phyloP scores from a whole-genome alignment of 2,329 filamentous ascomycete species.

The Xylariales sp. region DNA sequence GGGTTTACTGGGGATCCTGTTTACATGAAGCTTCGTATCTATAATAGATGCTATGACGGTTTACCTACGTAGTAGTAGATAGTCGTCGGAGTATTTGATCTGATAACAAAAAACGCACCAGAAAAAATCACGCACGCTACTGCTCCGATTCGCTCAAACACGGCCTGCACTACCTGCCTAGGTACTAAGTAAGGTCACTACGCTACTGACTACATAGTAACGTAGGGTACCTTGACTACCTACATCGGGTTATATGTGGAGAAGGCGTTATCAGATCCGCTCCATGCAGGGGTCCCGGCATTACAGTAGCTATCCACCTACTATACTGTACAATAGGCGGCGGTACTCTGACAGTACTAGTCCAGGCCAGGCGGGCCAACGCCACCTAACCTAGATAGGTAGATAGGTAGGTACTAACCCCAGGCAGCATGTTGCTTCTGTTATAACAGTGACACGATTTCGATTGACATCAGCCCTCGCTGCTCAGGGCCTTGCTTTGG shows the following conservation, averaged over 20 bases:
- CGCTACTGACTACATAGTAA: too few relatives aligned
- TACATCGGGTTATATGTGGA: slow-evolving; percentile 24
- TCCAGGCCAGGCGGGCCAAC: background rate
- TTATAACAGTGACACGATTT: background rate
- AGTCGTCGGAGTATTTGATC: slow-evolving; percentile 19
- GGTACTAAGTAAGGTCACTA: too few relatives aligned
- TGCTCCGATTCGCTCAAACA: background rate
- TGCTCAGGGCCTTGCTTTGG: too few relatives aligned
- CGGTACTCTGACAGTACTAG: background rate
- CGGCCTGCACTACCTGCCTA: too few relatives aligned
- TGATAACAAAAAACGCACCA: slow-evolving; percentile 29
- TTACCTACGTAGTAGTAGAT: background rate
- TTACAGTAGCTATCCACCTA: background rate
- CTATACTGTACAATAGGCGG: background rate
- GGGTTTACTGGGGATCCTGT: background rate
- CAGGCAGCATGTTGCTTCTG: background rate
- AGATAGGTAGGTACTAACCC: too few relatives aligned
- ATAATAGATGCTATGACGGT: background rate
- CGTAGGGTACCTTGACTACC: slow-evolving; percentile 9
- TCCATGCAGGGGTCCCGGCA: slow-evolving; percentile 36
- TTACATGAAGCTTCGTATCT: background rate
- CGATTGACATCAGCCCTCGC: background rate
- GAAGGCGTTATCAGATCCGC: slow-evolving; percentile 49
- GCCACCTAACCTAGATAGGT: background rate
- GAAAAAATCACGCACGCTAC: slow-evolving; percentile 30